phyloP scores from a whole-genome alignment of 495 filamentous ascomycete species.

The Neurospora tetraspora region DNA sequence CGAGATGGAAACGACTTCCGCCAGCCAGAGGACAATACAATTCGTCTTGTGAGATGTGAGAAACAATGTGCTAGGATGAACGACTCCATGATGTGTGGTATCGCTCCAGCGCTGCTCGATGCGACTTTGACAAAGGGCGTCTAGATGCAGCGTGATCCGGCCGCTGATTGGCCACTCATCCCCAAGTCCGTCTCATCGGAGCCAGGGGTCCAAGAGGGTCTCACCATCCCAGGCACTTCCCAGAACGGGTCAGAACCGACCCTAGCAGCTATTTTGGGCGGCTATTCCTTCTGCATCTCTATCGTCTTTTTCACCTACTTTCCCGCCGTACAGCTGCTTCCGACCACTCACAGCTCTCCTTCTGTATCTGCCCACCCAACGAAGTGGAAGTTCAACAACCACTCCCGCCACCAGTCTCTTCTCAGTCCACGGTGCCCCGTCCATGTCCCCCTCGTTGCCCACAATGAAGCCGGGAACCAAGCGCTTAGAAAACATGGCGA shows the following conservation, averaged over 20 bases:
- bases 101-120: background rate
- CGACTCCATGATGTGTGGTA: background rate
- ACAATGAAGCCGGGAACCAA: background rate
- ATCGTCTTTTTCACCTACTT: background rate
- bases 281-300: slow-evolving; percentile 8
- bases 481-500: background rate
- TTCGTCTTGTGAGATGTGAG: background rate
- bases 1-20: background rate
- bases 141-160: slow-evolving; percentile 22
- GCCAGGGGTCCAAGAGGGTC: background rate
- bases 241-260: background rate
- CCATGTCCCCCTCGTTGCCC: background rate
- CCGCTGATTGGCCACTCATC: slow-evolving; percentile 11
- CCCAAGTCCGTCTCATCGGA: slow-evolving; percentile 3
- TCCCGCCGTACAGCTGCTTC: slow-evolving; percentile 5
- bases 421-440: background rate
- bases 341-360: slow-evolving; percentile 11
- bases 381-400: background rate
- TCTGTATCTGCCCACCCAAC: background rate
- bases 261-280: slow-evolving; percentile 19
- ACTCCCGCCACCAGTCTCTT: background rate
- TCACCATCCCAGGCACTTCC: background rate
- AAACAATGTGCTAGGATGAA: background rate
- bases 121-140: slow-evolving; percentile 11
- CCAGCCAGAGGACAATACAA: background rate